phyloP scores from a whole-genome alignment of 768 basidiomycete genomes.

The Epithele typhae region DNA sequence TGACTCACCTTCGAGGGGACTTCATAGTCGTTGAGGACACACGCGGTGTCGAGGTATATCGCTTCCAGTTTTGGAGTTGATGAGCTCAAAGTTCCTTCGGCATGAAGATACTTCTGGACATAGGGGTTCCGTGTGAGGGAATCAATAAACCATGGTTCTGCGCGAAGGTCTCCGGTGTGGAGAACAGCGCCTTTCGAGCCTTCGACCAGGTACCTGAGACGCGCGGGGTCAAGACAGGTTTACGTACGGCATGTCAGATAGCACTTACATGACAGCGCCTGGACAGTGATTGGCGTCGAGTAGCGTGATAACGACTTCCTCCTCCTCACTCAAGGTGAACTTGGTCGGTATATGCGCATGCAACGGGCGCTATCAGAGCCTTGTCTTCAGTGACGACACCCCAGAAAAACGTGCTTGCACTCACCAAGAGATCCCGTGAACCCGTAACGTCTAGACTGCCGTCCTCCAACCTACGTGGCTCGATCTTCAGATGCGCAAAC shows the following conservation, averaged over 20 bases:
- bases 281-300: conserved; percentile 95
- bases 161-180: conserved; percentile 92
- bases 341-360: conserved; percentile 63
- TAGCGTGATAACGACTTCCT: conserved; percentile 68
- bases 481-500: conserved; percentile 63
- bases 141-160: conserved; percentile 78
- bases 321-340: conserved; percentile 51
- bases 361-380: no score
- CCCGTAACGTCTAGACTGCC: conserved; percentile 46
- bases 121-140: conserved; percentile 64
- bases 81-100: not conserved
- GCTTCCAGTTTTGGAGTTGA: conserved; percentile 16
- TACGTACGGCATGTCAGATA: not conserved
- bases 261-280: conserved; percentile 83
- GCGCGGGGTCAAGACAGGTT: no score
- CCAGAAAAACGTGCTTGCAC: no score
- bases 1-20: conserved; percentile 15
- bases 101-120: conserved; percentile 64
- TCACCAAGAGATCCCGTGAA: conserved; percentile 66
- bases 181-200: conserved; percentile 66
- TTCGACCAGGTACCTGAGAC: conserved; percentile 76
- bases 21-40: conserved; percentile 14
- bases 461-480: conserved; percentile 41
- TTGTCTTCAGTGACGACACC: no score
- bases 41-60: conserved; percentile 22